Base-by-base conservation (phyloP, 2,329 filamentous ascomycete species). In the Raffaelea albimanens region DNA sequence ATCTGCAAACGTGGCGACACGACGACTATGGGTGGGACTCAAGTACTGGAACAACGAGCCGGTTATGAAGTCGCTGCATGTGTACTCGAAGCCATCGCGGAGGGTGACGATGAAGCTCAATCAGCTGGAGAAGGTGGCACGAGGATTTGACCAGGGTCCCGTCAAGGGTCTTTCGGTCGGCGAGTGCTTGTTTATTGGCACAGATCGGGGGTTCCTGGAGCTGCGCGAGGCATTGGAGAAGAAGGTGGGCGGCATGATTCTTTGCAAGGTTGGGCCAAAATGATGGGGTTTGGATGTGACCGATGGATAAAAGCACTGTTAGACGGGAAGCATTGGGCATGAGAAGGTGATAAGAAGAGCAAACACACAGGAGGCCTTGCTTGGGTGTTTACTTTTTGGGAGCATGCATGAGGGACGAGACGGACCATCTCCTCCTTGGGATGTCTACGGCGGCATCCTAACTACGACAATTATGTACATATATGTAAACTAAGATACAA, bases 31-130 rank as follows among this genome's bases (percentile, higher is more conserved):
- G 90, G 67, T 96, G 13, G 88, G 88, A 1, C 70, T 95, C 59
- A 95, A 95, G 70, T 95, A 95, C 75, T 87, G 79, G 78, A 81
- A 89, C 56, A 85, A 85, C 60, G 73, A 82, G 64, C 87, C 90
- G 5, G 88, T 95, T 20, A 67, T 96, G 55, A 72, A 71, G 52
- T 74, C 78, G 54, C 74, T 91, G 58, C 64, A 66, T 43, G 63
- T 84, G 60, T 71, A 95, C 51, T 84, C 78, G 59, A 91, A 83
- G 65, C 85, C 88, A 10, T 90, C 78, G 58, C 75, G 87, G 54
- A 67, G 80, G 56, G 76, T 94, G 61, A 84, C 75, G 56, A 71
- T 87, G 52, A 72, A 80, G 44, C 72, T 83, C 21, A 53, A 67
- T 16, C 76, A 82, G 42, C 65, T 96, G 51, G 73, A 75, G 40